phyloP scores from a whole-genome alignment of 1,139 yeast genomes.

The Diutina pseudorugosa region DNA sequence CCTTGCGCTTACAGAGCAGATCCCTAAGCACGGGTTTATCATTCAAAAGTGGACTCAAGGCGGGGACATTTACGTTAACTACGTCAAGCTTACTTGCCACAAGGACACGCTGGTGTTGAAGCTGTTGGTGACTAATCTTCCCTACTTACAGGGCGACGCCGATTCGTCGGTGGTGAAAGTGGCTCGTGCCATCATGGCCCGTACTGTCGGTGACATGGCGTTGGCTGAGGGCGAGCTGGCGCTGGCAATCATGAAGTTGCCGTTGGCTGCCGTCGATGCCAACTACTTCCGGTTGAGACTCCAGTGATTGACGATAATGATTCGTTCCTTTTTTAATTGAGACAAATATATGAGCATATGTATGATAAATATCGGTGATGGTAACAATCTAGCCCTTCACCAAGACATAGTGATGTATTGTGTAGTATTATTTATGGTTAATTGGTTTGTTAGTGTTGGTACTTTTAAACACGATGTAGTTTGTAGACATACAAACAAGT shows the following conservation, averaged over 20 bases:
- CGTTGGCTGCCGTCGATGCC: neutral
- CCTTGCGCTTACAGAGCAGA: neutral
- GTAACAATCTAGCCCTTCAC: too few relatives aligned
- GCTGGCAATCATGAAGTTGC: neutral
- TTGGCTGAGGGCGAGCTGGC: neutral
- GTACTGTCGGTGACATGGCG: neutral
- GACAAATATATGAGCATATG: neutral
- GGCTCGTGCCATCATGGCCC: neutral
- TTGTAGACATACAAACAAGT: too few relatives aligned
- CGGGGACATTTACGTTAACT: neutral
- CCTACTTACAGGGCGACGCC: neutral
- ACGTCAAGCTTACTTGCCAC: neutral
- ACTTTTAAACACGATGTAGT: too few relatives aligned
- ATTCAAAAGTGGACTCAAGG: neutral
- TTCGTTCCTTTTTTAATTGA: neutral
- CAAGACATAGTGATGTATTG: too few relatives aligned
- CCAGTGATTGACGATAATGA: neutral
- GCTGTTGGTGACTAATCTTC: neutral
- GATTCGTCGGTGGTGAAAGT: neutral
- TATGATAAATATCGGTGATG: too few relatives aligned
- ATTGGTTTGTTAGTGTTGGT: too few relatives aligned
- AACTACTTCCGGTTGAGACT: conserved; percentile 1
- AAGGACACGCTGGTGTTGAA: neutral
- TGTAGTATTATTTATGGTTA: too few relatives aligned
- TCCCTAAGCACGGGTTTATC: neutral